Evolutionary conservation across 179 eudicot species (phyloP).

Genomic region (Nepenthes alata): DNA sequence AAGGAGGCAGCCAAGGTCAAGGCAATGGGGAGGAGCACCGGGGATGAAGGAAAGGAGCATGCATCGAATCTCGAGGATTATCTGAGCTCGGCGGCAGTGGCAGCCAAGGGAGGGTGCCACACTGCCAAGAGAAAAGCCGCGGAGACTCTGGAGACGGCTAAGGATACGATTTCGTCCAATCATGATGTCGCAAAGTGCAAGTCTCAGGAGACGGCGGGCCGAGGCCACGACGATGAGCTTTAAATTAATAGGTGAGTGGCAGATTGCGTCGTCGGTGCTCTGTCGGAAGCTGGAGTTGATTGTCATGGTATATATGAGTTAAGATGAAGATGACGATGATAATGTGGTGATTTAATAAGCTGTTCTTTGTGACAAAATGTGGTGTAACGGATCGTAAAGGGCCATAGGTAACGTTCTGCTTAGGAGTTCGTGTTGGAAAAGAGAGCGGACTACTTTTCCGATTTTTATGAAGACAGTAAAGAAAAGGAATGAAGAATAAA

Average conservation of each 20-base stretch:
- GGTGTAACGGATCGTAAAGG: too few species aligned
- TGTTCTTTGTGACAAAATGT: too few species aligned
- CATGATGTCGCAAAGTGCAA: conserved; percentile 3
- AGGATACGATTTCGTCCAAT: conserved; percentile 8
- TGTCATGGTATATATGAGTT: too few species aligned
- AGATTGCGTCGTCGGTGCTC: background rate
- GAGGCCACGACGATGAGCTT: too few species aligned
- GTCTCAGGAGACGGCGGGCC: background rate
- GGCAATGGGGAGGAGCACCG: background rate
- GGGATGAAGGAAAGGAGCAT: conserved; percentile 7
- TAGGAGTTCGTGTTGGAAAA: too few species aligned
- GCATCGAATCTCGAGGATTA: conserved; percentile 9
- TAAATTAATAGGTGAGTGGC: background rate
- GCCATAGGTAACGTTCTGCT: too few species aligned
- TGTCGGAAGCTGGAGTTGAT: too few species aligned
- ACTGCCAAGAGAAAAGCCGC: conserved; percentile 24
- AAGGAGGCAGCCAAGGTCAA: background rate
- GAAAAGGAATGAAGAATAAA: too few species aligned
- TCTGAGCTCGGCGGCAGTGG: conserved; percentile 24
- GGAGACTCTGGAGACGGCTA: conserved; percentile 27
- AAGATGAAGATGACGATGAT: too few species aligned
- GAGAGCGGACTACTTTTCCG: too few species aligned
- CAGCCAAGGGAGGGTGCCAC: conserved; percentile 26
- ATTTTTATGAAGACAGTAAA: too few species aligned
- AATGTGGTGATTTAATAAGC: too few species aligned